Base-by-base conservation (phyloP, 331 rosid genomes). In the Stylosanthes scabra region DNA sequence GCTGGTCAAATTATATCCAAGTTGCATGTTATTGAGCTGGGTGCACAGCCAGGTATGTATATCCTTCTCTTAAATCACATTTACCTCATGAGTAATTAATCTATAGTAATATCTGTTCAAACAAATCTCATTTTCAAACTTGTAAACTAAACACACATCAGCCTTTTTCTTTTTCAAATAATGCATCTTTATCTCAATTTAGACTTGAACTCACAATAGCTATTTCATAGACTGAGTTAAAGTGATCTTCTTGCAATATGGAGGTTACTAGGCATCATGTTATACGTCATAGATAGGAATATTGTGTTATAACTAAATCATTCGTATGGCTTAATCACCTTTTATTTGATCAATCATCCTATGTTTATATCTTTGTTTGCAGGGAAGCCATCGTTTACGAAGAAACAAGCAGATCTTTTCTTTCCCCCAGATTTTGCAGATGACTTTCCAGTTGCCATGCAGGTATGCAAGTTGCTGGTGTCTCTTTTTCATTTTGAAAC, bases 341-440 rank as follows among this genome's bases (percentile, higher is more conserved):
- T 25, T 74, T 52, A 51, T 50, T 59, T 56, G 15, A 54, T 49
- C 68, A 59, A 72, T 67, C 39, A 15, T 76, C 74, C 52, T 70
- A 13, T 12, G 65, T 74, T 51, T 78, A 58, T 75, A 57, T 80
- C 77, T 66, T 42, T 73, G 28, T 75, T 81, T 61, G 68, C 89
- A 95, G 99, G 99, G 70, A 95, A 95, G 71, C 97, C 98, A 63
- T 88, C 99, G 20, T 95, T 95, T 83, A 72, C 97, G 8, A 92
- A 95, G 93, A 95, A 95, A 80, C 99, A 95, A 78, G 98, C 99
- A 34, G 99, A 92, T 85, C 93, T 95, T 52, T 95, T 92, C 92
- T 95, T 95, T 72, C 99, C 99, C 65, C 99, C 99, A 13, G 99
- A 95, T 87, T 95, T 95, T 85, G 92, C 90, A 9, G 99, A 95